Evolutionary conservation across 2,329 filamentous ascomycete species (phyloP).

Genomic region (Fonsecaea erecta): DNA sequence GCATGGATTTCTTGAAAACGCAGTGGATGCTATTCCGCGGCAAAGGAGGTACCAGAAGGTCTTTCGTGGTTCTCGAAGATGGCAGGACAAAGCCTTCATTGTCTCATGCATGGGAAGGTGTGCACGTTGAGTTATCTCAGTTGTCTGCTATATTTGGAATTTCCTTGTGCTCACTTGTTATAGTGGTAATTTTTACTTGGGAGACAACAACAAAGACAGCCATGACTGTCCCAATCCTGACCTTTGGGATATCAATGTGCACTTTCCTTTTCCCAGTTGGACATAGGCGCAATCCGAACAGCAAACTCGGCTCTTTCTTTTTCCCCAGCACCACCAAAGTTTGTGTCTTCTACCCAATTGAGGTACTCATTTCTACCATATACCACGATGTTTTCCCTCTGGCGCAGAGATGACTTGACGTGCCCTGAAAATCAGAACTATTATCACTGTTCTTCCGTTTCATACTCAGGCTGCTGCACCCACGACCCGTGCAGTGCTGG

Average conservation of each 20-base stretch:
- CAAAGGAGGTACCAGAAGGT: background rate
- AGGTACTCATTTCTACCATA: background rate
- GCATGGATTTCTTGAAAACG: background rate
- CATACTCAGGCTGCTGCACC: slow-evolving; percentile 17
- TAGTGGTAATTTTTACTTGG: background rate
- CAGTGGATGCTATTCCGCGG: background rate
- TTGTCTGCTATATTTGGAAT: slow-evolving; percentile 9
- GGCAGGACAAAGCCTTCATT: background rate
- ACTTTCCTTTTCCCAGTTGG: background rate
- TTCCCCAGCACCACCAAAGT: background rate
- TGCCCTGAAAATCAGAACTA: slow-evolving; percentile 16
- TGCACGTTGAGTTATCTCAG: background rate
- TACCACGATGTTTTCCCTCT: slow-evolving; percentile 16
- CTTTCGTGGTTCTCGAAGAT: background rate
- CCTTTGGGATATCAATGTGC: background rate
- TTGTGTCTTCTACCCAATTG: background rate
- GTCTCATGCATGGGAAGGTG: background rate
- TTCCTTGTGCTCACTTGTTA: slow-evolving; percentile 1
- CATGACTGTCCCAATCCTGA: background rate
- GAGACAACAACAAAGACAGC: slow-evolving; percentile 6
- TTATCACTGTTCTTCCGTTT: slow-evolving; percentile 13
- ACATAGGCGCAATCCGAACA: background rate
- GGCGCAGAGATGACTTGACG: slow-evolving; percentile 7
- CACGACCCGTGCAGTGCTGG: slow-evolving; percentile 17
- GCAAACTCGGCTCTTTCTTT: background rate